Percentiles rank a stretch among this genome's conserved stretches.
phyloP scores from a whole-genome alignment of 2,329 filamentous ascomycete genomes.

The Zopfia rhizophila region DNA sequence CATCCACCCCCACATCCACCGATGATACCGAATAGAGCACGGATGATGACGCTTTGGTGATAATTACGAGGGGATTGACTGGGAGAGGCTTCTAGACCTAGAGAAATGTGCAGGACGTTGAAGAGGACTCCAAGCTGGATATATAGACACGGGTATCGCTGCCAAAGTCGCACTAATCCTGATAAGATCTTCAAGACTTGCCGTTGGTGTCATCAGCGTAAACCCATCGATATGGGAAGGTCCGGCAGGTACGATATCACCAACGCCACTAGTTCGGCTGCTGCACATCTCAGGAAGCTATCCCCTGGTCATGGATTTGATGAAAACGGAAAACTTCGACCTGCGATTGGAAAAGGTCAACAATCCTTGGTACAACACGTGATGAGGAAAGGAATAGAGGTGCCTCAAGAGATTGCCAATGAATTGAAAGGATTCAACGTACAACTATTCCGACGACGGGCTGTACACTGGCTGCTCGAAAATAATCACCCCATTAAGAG shows the following conservation, averaged over 20 bases:
- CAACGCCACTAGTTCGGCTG: not conserved
- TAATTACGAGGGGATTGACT: conserved; percentile 11
- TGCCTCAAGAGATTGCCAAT: conserved; percentile 1
- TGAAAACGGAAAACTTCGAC: no score
- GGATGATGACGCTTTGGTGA: no score
- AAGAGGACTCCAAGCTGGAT: not conserved
- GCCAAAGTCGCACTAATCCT: not conserved
- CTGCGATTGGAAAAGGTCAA: no score
- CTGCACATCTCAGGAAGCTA: no score
- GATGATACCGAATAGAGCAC: no score
- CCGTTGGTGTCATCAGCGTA: conserved; percentile 5
- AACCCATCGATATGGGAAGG: not conserved
- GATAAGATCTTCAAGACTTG: not conserved
- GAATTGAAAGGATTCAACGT: conserved; percentile 7
- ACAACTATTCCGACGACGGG: conserved; percentile 4
- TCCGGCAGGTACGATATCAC: no score
- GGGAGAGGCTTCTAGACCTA: not conserved
- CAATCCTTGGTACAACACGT: no score
- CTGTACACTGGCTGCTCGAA: conserved; percentile 4
- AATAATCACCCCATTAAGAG: conserved; percentile 6
- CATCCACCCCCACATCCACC: no score
- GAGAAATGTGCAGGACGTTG: not conserved
- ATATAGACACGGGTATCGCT: conserved; percentile 8
- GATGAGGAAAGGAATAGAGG: not conserved
- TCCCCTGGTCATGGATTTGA: no score